phyloP scores from a whole-genome alignment of 2,329 filamentous ascomycete species.

The Fusarium irregulare region DNA sequence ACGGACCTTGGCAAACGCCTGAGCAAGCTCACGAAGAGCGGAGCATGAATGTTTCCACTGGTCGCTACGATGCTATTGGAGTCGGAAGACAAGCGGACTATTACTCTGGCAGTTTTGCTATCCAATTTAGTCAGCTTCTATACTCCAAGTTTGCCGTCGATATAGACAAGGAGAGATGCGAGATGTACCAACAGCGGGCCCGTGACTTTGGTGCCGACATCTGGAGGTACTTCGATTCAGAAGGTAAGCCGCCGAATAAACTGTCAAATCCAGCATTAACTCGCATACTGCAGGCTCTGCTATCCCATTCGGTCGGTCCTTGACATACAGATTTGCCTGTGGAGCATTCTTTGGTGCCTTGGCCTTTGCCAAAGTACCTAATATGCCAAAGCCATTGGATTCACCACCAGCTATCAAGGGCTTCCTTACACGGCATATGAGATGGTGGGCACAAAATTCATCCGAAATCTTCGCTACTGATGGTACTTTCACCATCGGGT shows the following conservation, averaged over 20 bases:
- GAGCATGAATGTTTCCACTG: neutral
- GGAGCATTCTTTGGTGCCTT: constrained; percentile 61
- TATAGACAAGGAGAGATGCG: constrained; percentile 53
- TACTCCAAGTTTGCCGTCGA: constrained; percentile 58
- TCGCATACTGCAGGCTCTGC: constrained; percentile 53
- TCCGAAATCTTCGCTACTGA: constrained; percentile 60
- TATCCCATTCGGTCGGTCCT: constrained; percentile 63
- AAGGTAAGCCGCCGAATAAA: constrained; percentile 49
- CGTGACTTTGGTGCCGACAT: constrained; percentile 55
- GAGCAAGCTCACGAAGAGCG: constrained; percentile 27
- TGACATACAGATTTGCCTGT: constrained; percentile 64
- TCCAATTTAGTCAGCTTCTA: constrained; percentile 62
- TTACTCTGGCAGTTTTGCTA: constrained; percentile 65
- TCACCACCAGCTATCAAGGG: constrained; percentile 58
- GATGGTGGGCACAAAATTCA: constrained; percentile 59
- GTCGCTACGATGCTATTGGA: constrained; percentile 32
- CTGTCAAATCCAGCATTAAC: fast-evolving
- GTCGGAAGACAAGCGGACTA: constrained; percentile 59
- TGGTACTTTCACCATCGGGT: constrained; percentile 61
- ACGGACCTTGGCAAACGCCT: constrained; percentile 56
- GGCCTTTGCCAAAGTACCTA: constrained; percentile 55
- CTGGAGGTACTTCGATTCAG: constrained; percentile 61
- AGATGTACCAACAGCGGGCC: constrained; percentile 54
- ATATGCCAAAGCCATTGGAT: constrained; percentile 52
- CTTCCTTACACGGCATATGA: constrained; percentile 60